Percentiles rank a stretch among this genome's conserved stretches.
These are phyloP conservation scores for Samsoniella hepiali DNA, from an alignment of 2,329 filamentous ascomycete genomes.

Conservation along the genomic window DNA sequence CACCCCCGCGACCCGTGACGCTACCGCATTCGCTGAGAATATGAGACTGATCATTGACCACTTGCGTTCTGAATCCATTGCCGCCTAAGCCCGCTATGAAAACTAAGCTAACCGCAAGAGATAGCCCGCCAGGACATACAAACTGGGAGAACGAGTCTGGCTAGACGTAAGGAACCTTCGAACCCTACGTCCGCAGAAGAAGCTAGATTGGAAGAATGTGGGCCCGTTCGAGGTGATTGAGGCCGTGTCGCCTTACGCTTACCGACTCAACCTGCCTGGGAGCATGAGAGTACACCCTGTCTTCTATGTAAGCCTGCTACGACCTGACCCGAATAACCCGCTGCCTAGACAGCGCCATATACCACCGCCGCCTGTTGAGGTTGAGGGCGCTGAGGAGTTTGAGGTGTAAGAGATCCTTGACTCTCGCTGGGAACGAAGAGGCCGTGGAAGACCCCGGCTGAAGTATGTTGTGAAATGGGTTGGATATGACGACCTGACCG, in stretches of 20 bases:
- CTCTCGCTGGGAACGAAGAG: neutral
- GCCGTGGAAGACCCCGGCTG: neutral
- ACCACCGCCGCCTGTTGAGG: neutral
- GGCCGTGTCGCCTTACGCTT: neutral
- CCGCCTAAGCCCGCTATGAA: neutral
- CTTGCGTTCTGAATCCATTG: neutral
- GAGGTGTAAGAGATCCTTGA: neutral
- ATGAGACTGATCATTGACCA: neutral
- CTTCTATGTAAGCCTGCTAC: too few species aligned
- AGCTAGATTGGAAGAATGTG: too few species aligned
- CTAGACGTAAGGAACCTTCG: neutral
- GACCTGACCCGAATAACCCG: neutral
- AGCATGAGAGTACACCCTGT: neutral
- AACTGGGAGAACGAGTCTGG: neutral
- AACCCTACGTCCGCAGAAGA: too few species aligned
- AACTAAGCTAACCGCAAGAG: too few species aligned
- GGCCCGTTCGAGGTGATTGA: too few species aligned
- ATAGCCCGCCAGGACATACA: neutral
- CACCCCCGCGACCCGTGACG: neutral
- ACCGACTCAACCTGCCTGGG: neutral
- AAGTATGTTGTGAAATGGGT: neutral
- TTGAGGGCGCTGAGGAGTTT: neutral
- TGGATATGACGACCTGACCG: neutral
- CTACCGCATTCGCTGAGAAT: neutral
- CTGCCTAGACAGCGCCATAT: neutral